Evolutionary conservation across 768 basidiomycete species (phyloP), one percentile per base, ranked within the genome.

Genomic region (Mycena maculata): DNA sequence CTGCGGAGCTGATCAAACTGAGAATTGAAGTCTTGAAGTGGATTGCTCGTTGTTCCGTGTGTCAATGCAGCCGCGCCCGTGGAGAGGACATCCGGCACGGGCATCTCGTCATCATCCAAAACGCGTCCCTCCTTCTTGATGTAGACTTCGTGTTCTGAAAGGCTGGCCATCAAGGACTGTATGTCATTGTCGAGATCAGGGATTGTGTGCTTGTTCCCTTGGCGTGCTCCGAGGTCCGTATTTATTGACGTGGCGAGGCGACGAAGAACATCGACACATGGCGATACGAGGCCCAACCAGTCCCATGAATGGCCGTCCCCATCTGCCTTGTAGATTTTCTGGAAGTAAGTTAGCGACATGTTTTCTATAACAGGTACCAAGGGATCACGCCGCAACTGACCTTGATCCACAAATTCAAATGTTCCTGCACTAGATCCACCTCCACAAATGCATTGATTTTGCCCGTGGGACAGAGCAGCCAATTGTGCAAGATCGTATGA

Each of bases 341-440:
- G 49, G 28, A 33, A 27, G 18, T 6, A 10, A 12, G 39, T 16
- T 41, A 22, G 36, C 13, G 28, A 13, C 25, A 10, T 13, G n/a
- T n/a, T n/a, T n/a, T 18, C 18, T 30, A 58, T 23, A 27, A n/a
- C 22, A 6, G 22, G 15, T 8, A 31, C 16, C 9, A 38, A 20
- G 12, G n/a, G 7, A 13, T 22, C 28, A 54, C 11, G 18, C 42
- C 11, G 55, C 11, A 13, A n/a, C 47, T 22, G 22, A 78, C 78
- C 73, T 79, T 79, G 25, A 60, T 60, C 60, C 48, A 50, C 4
- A 50, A 42, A 42, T 52, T 60, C 16, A 60, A 27, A 22, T 60
- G 79, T 42, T 79, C 78, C 47, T 80, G 78, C n/a, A 81, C 47
- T 0, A 79, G 70, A 42, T 80, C 79, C 0, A 80, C 63, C 28